A percentile compares a stretch with the other conserved stretches of the same genome.
Conservation (phyloP, 257 asterid genomes). For the Ehretia macrophylla region DNA sequence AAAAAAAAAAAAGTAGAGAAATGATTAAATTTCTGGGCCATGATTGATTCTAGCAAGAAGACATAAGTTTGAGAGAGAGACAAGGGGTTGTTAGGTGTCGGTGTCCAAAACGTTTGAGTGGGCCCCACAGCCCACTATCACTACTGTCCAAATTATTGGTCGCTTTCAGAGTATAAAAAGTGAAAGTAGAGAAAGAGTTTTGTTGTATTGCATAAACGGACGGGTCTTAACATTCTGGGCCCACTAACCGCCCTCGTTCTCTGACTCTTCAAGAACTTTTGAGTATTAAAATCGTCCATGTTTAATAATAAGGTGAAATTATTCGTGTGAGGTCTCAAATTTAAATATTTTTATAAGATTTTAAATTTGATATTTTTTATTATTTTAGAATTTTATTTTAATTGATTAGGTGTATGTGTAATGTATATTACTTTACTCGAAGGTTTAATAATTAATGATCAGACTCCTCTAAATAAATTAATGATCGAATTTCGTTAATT, state of each 20-base stretch:
- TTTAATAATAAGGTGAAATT: too few relatives aligned
- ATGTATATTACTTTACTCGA: too few relatives aligned
- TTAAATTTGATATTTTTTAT: too few relatives aligned
- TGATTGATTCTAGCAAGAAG: background rate
- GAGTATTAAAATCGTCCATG: background rate
- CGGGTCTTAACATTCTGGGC: background rate
- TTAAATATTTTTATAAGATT: too few relatives aligned
- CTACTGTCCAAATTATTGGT: constrained; percentile 8
- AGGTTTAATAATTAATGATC: too few relatives aligned
- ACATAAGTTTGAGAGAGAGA: background rate
- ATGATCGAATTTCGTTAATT: too few relatives aligned
- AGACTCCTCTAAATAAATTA: too few relatives aligned
- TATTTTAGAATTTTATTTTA: too few relatives aligned
- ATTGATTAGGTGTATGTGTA: too few relatives aligned
- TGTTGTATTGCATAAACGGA: constrained; percentile 2
- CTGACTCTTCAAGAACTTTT: background rate
- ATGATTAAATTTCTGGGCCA: constrained; percentile 16
- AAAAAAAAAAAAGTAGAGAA: constrained; percentile 9
- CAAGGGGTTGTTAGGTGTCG: too few relatives aligned
- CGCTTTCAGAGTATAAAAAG: constrained; percentile 1
- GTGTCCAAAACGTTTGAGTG: background rate
- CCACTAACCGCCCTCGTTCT: constrained; percentile 10
- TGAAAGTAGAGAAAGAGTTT: background rate
- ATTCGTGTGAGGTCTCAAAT: too few relatives aligned
- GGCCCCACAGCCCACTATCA: constrained; percentile 19